Evolutionary conservation across 2,329 filamentous ascomycete genomes (phyloP).

Genomic region (Penicillium rolfsii): DNA sequence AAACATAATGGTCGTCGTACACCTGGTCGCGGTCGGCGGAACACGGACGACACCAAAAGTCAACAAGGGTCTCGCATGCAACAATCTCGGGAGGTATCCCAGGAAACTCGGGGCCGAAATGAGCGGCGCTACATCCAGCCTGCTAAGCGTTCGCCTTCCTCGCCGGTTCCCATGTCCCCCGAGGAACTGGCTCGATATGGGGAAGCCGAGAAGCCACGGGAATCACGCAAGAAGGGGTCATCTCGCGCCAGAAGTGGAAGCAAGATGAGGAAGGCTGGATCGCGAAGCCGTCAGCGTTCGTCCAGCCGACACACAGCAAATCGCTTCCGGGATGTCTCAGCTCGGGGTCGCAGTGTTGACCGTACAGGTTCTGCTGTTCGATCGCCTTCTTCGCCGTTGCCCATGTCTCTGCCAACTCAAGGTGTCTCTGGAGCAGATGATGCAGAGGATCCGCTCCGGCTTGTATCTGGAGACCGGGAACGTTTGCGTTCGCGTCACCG

Average conservation of each 20-base stretch:
- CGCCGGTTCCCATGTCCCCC: conserved; percentile 90
- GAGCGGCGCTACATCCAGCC: conserved; percentile 70
- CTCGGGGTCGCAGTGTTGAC: conserved; percentile 64
- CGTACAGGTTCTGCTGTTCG: conserved; percentile 62
- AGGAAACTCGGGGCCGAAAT: conserved; percentile 68
- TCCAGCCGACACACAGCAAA: conserved; percentile 48
- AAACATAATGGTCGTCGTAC: conserved; percentile 52
- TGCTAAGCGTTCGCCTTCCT: conserved; percentile 85
- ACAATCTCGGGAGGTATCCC: conserved; percentile 63
- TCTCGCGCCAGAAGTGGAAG: conserved; percentile 46
- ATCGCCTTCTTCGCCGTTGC: conserved; percentile 80
- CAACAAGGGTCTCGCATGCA: conserved; percentile 57
- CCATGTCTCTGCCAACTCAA: conserved; percentile 61
- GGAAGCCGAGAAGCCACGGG: conserved; percentile 51
- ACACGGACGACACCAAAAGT: conserved; percentile 48
- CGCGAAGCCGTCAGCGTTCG: conserved; percentile 44
- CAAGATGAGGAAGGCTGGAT: conserved; percentile 55
- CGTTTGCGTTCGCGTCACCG: conserved; percentile 54
- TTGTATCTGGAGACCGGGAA: conserved; percentile 50
- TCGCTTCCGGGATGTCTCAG: conserved; percentile 37
- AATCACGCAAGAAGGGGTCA: conserved; percentile 38
- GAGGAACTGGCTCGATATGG: conserved; percentile 67
- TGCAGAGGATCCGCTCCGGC: conserved; percentile 62
- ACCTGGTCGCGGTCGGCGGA: conserved; percentile 57
- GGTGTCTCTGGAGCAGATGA: conserved; percentile 57